Evolutionary conservation across 306 rosid genomes (phyloP).

Genomic region (Cicer chorassanicum): DNA sequence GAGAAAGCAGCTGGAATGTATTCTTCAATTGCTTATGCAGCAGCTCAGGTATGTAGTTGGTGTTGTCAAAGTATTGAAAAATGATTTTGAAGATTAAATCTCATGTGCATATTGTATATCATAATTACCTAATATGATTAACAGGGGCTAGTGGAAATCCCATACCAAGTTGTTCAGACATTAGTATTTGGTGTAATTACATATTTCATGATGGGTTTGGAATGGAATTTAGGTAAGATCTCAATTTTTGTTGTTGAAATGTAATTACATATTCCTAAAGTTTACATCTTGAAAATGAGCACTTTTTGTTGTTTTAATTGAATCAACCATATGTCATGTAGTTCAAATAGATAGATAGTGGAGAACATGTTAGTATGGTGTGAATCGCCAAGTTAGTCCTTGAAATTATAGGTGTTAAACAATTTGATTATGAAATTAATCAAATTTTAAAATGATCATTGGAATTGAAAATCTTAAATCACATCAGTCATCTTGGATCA

Average conservation of each 20-base stretch:
- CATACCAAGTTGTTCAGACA: constrained; percentile 73
- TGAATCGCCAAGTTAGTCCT: too few species aligned
- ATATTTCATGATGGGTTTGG: constrained; percentile 80
- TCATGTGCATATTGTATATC: background rate
- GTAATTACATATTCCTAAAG: too few species aligned
- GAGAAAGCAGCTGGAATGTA: constrained; percentile 97
- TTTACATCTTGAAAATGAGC: too few species aligned
- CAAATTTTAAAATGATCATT: background rate
- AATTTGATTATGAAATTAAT: background rate
- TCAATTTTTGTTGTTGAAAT: background rate
- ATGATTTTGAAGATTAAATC: constrained; percentile 10
- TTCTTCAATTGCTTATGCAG: constrained; percentile 78
- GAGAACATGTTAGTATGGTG: background rate
- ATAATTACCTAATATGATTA: constrained; percentile 21
- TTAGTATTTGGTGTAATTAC: constrained; percentile 71
- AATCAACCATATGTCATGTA: too few species aligned
- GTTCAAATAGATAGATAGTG: background rate
- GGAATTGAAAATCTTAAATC: background rate
- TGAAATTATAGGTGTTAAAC: too few species aligned
- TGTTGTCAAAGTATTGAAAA: background rate
- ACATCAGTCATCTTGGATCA: too few species aligned
- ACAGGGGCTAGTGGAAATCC: constrained; percentile 89
- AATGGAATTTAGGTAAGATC: constrained; percentile 57
- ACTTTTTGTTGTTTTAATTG: too few species aligned
- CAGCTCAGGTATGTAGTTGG: constrained; percentile 63